phyloP scores from a whole-genome alignment of 331 rosid species.

The Telfairia occidentalis region DNA sequence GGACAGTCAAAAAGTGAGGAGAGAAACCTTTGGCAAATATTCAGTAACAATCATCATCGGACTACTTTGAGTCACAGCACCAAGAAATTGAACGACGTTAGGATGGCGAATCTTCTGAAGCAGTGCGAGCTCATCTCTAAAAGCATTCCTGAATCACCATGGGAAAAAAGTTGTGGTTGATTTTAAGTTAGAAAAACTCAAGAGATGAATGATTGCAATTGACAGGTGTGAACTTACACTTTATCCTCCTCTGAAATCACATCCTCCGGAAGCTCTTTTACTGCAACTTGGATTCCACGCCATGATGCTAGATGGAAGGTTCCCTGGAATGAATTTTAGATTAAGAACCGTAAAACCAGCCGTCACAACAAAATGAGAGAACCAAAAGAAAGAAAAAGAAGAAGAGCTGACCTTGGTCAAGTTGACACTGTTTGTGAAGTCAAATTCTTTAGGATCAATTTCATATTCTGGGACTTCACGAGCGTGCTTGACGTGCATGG shows the following conservation, averaged over 20 bases:
- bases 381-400: background rate
- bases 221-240: constrained; percentile 9
- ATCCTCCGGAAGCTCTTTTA: constrained; percentile 13
- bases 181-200: background rate
- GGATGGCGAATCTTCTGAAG: constrained; percentile 88
- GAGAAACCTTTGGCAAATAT: constrained; percentile 72
- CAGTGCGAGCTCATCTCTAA: constrained; percentile 70
- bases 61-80: constrained; percentile 92
- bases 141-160: constrained; percentile 46
- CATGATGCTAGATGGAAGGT: constrained; percentile 15
- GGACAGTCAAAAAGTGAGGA: background rate
- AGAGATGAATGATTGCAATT: background rate
- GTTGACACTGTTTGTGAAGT: constrained; percentile 67
- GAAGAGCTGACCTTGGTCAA: constrained; percentile 52
- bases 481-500: constrained; percentile 69
- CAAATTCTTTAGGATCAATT: constrained; percentile 78
- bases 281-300: constrained; percentile 20
- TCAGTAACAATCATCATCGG: constrained; percentile 98
- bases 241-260: constrained; percentile 14
- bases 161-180: background rate
- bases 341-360: background rate
- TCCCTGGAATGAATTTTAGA: constrained; percentile 15
- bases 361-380: background rate
- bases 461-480: constrained; percentile 89
- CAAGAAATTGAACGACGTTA: constrained; percentile 89